phyloP scores from a whole-genome alignment of 2,329 filamentous ascomycete genomes.

The Chrysoporthe deuterocubensis region DNA sequence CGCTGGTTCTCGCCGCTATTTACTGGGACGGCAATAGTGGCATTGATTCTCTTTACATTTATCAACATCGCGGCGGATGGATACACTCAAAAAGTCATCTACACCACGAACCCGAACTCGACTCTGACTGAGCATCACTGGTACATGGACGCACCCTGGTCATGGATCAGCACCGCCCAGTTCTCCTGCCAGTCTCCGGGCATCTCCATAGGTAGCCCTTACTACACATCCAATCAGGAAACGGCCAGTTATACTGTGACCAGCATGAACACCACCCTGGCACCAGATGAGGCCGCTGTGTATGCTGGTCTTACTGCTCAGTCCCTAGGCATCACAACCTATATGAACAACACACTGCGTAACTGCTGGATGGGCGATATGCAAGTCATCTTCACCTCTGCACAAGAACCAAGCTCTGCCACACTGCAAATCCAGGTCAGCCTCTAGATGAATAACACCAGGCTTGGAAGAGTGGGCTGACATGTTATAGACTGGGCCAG shows the following conservation, averaged over 20 bases:
- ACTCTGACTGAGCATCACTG: constrained; percentile 21
- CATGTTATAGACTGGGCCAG: constrained; percentile 12
- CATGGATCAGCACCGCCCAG: constrained; percentile 26
- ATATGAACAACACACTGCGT: constrained; percentile 25
- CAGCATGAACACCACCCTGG: constrained; percentile 21
- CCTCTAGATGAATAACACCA: too few relatives aligned
- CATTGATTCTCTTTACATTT: constrained; percentile 19
- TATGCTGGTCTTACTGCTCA: constrained; percentile 13
- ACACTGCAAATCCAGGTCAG: constrained; percentile 20
- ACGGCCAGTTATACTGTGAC: constrained; percentile 21
- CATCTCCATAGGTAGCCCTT: constrained; percentile 20
- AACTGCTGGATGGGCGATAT: constrained; percentile 17
- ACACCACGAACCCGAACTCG: constrained; percentile 22
- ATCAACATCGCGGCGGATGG: constrained; percentile 24
- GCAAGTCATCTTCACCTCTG: constrained; percentile 22
- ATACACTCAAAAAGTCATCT: constrained; percentile 17
- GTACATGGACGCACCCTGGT: constrained; percentile 26
- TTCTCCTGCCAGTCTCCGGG: constrained; percentile 24
- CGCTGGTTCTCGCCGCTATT: constrained; percentile 25
- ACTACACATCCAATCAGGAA: constrained; percentile 25
- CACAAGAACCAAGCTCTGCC: constrained; percentile 16
- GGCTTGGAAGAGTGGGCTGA: neutral
- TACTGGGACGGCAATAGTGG: neutral
- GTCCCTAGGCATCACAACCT: constrained; percentile 20
- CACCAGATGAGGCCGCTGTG: constrained; percentile 2